Evolutionary conservation across 768 basidiomycete species (phyloP), one percentile per base, ranked within the genome.

Genomic region (Kwoniella newhampshirensis): DNA sequence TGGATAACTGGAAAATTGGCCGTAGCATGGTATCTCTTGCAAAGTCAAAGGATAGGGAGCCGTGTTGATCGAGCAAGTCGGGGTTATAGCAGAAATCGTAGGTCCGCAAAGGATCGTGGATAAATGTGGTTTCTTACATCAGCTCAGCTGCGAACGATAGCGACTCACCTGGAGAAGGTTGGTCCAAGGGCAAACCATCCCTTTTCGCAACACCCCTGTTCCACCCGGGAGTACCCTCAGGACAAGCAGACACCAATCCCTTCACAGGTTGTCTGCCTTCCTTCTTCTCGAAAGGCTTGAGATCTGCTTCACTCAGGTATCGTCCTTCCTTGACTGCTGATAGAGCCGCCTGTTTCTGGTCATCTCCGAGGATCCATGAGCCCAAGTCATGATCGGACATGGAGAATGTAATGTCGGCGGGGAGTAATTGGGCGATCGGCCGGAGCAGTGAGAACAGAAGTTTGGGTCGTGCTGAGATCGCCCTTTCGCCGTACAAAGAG

Each of bases 331-430:
- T 49, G 25, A 70, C 53, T 18, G 64, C 63, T 39, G 52, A 27
- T 12, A 60, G 36, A 9, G 68, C 68, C 1, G 66, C 59, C 21
- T 65, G 50, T 20, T 62, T 46, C 47, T 67, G 64, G 26, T 75
- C 70, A 23, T 70, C 66, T 9, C 70, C 74, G 15, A 73, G 54
- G 12, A 73, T 59, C 71, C 67, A 73, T 17, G 60, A 63, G 5
- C 74, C 71, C 17, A 72, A 55, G 59, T 75, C 74, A 52, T 75
- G 74, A 50, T 75, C 74, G 1, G 72, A 72, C 15, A 67, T 52
- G 23, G 63, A 61, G 32, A 75, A 61, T 43, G 60, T 67, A 53
- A 74, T 45, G 32, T 62, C 59, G n/a, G 49, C 41, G 1, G 71
- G 72, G 0, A 75, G 53, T 48, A 57, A 51, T 21, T 61, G 52